A percentile compares a stretch with the other conserved stretches of the same genome.
phyloP scores from a whole-genome alignment of 345 rosid genomes.

The Heritiera fomes region DNA sequence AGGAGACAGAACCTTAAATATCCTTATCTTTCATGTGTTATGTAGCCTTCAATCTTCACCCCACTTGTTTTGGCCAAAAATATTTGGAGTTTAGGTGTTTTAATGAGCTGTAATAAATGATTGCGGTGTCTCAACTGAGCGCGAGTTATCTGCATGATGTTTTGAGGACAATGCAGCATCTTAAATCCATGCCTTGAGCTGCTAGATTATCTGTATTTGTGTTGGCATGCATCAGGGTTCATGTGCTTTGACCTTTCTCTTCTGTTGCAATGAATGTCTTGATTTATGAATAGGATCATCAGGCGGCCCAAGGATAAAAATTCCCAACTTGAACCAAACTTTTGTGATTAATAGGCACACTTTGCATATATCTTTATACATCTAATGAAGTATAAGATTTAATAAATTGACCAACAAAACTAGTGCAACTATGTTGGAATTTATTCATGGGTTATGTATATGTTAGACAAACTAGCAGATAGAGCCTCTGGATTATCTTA shows the following conservation, averaged over 20 bases:
- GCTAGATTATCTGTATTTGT: background rate
- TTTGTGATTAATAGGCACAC: background rate
- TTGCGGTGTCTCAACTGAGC: background rate
- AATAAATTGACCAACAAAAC: too few species aligned
- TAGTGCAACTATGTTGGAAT: background rate
- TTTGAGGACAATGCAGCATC: constrained; percentile 7
- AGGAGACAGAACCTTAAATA: background rate
- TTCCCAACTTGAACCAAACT: background rate
- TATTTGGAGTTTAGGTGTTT: background rate
- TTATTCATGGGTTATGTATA: background rate
- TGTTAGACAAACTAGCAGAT: background rate
- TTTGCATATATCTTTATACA: background rate
- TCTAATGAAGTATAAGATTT: background rate
- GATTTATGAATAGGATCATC: background rate
- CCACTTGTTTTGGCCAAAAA: background rate
- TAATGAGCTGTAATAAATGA: background rate
- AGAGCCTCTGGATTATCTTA: background rate
- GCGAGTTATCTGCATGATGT: background rate
- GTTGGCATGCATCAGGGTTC: constrained; percentile 3
- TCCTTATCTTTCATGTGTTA: constrained; percentile 8
- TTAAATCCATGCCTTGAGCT: background rate
- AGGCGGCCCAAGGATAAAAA: background rate
- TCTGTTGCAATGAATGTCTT: background rate
- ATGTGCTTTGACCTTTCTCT: background rate
- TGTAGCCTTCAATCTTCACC: constrained; percentile 4